A percentile compares a stretch with the other conserved stretches of the same genome.
phyloP scores from a whole-genome alignment of 768 basidiomycete species.

The Candolleomyces aberdarensis region DNA sequence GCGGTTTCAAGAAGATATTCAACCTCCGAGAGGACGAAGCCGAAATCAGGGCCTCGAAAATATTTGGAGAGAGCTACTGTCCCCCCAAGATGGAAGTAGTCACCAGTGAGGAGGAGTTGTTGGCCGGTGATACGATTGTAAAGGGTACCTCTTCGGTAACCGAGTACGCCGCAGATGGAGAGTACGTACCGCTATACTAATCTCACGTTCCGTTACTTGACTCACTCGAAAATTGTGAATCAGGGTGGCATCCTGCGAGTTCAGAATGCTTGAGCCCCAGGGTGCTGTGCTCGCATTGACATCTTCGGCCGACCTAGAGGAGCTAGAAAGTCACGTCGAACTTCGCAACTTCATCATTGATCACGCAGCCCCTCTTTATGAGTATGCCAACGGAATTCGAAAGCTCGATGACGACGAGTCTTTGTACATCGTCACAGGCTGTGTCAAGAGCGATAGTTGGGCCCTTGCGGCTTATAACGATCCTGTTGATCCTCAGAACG shows the following conservation, averaged over 20 bases:
- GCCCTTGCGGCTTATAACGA: neutral
- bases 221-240: neutral
- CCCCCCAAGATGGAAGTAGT: neutral
- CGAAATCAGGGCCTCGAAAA: neutral
- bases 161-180: neutral
- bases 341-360: neutral
- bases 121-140: neutral
- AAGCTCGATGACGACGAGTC: neutral
- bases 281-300: neutral
- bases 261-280: neutral
- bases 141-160: neutral
- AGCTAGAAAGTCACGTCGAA: neutral
- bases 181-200: neutral
- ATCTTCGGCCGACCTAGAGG: neutral
- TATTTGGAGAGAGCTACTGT: neutral
- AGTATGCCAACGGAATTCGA: neutral
- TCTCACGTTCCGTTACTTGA: neutral
- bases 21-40: neutral
- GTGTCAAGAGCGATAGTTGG: neutral
- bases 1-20: neutral
- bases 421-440: neutral
- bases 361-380: neutral
- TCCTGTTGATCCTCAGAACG: neutral
- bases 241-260: neutral
- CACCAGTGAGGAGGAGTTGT: neutral